Base-by-base conservation (phyloP, 1,284 basidiomycete genomes). In the Apiotrichum veenhuisii region DNA sequence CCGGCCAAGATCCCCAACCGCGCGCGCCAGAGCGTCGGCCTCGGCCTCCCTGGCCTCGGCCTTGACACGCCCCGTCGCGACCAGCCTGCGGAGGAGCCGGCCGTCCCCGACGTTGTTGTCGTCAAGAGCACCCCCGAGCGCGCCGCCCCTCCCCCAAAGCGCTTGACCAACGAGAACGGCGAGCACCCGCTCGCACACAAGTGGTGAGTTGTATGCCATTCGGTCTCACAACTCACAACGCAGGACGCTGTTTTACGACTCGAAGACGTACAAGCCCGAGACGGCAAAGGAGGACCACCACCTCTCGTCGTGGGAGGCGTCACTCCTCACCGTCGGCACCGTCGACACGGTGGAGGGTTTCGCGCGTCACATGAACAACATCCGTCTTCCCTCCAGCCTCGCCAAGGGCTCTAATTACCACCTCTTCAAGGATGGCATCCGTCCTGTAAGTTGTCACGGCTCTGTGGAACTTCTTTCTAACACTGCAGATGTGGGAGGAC, bases 301-400 rank as follows among this genome's bases (percentile, higher is more conserved):
- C 20, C 54, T 72, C 48, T 58, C 61, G 30, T 65, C 69, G 2
- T 77, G 70, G 55, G 75, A 92, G 73, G 86, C 89, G 74, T 85
- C 87, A 4, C 84, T 87, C 0, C 77, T 91, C 52, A 87, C 84
- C 17, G 83, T 89, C 54, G 88, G 89, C 63, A 85, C 87, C 65
- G 88, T 91, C 75, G 82, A 85, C 67, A 89, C 91, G 17, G 78
- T 96, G 55, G 89, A 96, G 75, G 83, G 85, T 26, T 96, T 93
- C 80, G 93, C 91, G 70, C 84, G 88, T n/a, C 89, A 91, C 78
- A 89, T 94, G 80, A 92, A 94, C 77, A 94, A 92, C 85, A 84
- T 95, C 59, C 90, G 91, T 74, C 87, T 88, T 1, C 93, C 93
- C 2, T 91, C 89, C 47, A 84, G 85, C 65, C 83, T 96, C 38